These are phyloP conservation scores for Moringa oleifera DNA, from an alignment of 345 rosid genomes.

Conservation along the genomic window DNA sequence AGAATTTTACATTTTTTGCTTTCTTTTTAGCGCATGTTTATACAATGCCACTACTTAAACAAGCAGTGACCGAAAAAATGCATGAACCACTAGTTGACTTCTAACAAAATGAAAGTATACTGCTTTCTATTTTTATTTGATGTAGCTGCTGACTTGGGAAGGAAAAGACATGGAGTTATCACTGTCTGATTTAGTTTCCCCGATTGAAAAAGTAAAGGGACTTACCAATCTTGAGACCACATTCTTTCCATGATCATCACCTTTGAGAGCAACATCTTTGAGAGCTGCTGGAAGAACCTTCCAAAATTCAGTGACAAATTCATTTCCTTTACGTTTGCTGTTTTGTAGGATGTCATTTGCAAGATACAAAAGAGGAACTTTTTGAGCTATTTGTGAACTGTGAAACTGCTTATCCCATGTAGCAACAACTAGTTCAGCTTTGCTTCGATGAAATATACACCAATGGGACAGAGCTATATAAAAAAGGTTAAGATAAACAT, in stretches of 20 bases:
- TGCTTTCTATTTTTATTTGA: too few relatives aligned
- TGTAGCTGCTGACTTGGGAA: background rate
- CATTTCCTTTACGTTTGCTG: slow-evolving; percentile 91
- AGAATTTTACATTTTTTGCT: background rate
- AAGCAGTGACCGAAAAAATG: background rate
- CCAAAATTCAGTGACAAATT: slow-evolving; percentile 89
- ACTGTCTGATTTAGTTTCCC: background rate
- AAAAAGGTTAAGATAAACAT: slow-evolving; percentile 30
- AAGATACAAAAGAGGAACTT: slow-evolving; percentile 86
- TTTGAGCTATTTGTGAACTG: slow-evolving; percentile 60
- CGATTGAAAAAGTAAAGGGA: background rate
- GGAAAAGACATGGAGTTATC: background rate
- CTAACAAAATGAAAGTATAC: too few relatives aligned
- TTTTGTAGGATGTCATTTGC: slow-evolving; percentile 95
- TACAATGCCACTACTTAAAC: too few relatives aligned
- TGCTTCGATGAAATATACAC: slow-evolving; percentile 89
- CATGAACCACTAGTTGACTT: background rate
- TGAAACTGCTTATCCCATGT: slow-evolving; percentile 98
- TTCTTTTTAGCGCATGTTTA: background rate
- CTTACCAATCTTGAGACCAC: slow-evolving; percentile 74
- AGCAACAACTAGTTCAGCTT: slow-evolving; percentile 72
- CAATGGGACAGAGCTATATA: slow-evolving; percentile 79
- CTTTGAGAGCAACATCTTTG: slow-evolving; percentile 60
- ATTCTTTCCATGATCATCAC: slow-evolving; percentile 76
- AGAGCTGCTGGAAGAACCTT: slow-evolving; percentile 89